Conservation (phyloP, 129 eudicot genomes). For the Centaurea solstitialis region DNA sequence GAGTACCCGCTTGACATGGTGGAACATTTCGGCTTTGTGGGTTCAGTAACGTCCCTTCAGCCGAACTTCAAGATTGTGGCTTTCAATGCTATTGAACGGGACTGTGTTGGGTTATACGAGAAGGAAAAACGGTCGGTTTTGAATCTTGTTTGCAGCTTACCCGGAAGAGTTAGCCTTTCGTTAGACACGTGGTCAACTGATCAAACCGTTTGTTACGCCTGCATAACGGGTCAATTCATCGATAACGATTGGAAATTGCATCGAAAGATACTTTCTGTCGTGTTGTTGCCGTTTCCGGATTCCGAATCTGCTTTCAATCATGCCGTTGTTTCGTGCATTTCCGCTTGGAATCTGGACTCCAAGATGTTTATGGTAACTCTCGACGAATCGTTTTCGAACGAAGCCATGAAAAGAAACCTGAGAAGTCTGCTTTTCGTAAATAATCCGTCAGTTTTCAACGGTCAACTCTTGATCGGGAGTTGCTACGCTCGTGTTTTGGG, state of each 20-base stretch:
- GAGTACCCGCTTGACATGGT: slow-evolving; percentile 65
- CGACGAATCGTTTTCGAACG: slow-evolving; percentile 56
- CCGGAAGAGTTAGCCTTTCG: slow-evolving; percentile 67
- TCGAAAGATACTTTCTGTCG: slow-evolving; percentile 42
- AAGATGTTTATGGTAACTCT: slow-evolving; percentile 67
- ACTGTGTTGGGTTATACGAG: slow-evolving; percentile 44
- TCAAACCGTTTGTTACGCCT: slow-evolving; percentile 39
- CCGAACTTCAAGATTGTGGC: slow-evolving; percentile 51
- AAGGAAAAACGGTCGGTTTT: slow-evolving; percentile 52
- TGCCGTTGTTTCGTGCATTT: slow-evolving; percentile 50
- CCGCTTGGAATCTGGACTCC: slow-evolving; percentile 51
- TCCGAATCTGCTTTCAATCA: slow-evolving; percentile 55
- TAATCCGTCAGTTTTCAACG: slow-evolving; percentile 46
- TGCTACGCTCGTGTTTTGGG: slow-evolving; percentile 68
- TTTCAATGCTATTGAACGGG: slow-evolving; percentile 41
- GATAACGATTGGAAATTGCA: slow-evolving; percentile 66
- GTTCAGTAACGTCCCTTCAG: slow-evolving; percentile 46
- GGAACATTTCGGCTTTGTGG: slow-evolving; percentile 49
- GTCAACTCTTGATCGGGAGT: slow-evolving; percentile 59
- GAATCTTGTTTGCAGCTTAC: slow-evolving; percentile 45
- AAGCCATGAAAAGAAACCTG: slow-evolving; percentile 43
- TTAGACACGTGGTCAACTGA: slow-evolving; percentile 60
- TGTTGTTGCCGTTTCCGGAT: slow-evolving; percentile 49
- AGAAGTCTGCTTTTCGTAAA: slow-evolving; percentile 44
- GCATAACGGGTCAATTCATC: slow-evolving; percentile 58